phyloP scores from a whole-genome alignment of 129 eudicot genomes.

The Deinandra increscens region DNA sequence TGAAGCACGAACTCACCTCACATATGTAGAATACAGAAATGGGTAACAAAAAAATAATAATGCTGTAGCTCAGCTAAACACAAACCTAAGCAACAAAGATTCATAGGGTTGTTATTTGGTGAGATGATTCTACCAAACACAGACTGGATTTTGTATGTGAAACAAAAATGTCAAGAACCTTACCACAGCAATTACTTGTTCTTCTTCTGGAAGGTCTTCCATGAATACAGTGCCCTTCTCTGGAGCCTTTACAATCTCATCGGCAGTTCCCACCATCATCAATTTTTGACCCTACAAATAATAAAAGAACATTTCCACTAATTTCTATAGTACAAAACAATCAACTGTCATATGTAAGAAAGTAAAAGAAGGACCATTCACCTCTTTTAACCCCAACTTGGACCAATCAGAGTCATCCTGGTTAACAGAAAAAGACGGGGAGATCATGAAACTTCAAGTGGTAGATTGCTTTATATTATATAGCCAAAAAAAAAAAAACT shows the following conservation, averaged over 20 bases:
- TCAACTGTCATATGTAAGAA: slow-evolving; percentile 4
- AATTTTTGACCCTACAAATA: slow-evolving; percentile 72
- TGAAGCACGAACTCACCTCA: too few relatives aligned
- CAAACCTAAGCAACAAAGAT: slow-evolving; percentile 6
- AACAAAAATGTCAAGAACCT: slow-evolving; percentile 22
- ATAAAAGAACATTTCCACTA: slow-evolving; percentile 4
- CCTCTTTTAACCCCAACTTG: slow-evolving; percentile 91
- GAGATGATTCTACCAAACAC: slow-evolving; percentile 9
- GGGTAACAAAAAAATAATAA: background rate
- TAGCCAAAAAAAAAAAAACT: slow-evolving; percentile 4
- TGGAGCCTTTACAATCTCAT: slow-evolving; percentile 91
- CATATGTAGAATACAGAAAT: background rate
- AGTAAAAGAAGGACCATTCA: slow-evolving; percentile 20
- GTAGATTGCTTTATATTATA: background rate
- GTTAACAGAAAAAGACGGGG: slow-evolving; percentile 23
- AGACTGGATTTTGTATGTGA: background rate
- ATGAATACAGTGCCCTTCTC: slow-evolving; percentile 86
- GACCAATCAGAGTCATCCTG: slow-evolving; percentile 99
- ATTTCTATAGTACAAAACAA: slow-evolving; percentile 10
- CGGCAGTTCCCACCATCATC: slow-evolving; percentile 99
- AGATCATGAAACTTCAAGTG: background rate
- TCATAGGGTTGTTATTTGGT: background rate
- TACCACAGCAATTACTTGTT: slow-evolving; percentile 77
- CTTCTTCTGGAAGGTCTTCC: slow-evolving; percentile 98
- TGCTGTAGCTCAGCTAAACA: background rate